Evolutionary conservation across 1,284 basidiomycete species (phyloP).

Genomic region (Trichosporon ovoides): DNA sequence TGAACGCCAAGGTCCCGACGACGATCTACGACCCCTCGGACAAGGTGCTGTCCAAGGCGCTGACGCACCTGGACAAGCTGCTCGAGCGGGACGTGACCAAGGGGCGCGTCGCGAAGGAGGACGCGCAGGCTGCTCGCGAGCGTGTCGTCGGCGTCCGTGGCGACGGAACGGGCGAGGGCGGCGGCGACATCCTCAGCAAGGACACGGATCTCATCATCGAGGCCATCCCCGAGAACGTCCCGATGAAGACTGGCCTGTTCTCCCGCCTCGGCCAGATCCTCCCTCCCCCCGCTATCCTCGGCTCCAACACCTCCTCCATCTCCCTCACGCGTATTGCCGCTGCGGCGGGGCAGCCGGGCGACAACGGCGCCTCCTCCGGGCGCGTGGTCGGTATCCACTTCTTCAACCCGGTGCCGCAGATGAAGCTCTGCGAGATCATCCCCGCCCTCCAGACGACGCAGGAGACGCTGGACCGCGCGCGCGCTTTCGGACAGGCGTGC

Average conservation of each 20-base stretch:
- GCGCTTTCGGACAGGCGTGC: constrained; percentile 77
- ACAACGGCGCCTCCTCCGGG: constrained; percentile 28
- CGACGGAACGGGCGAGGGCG: constrained; percentile 25
- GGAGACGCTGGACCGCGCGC: constrained; percentile 70
- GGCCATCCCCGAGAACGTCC: constrained; percentile 82
- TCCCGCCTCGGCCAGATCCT: constrained; percentile 62
- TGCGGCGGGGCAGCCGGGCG: constrained; percentile 56
- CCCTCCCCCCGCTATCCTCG: constrained; percentile 71
- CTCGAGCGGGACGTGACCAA: constrained; percentile 84
- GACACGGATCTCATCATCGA: constrained; percentile 88
- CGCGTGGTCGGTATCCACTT: constrained; percentile 64
- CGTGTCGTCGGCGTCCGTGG: constrained; percentile 58
- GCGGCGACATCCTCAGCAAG: constrained; percentile 52
- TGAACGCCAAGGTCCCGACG: constrained; percentile 37
- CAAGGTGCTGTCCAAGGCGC: constrained; percentile 30
- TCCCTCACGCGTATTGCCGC: constrained; percentile 90
- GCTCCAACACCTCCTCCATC: constrained; percentile 90
- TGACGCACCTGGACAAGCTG: constrained; percentile 57
- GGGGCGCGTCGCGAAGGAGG: constrained; percentile 62
- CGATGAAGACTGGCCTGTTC: constrained; percentile 77
- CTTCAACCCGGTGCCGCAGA: constrained; percentile 92
- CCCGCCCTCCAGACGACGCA: constrained; percentile 82
- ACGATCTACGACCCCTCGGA: constrained; percentile 40
- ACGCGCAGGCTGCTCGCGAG: constrained; percentile 68
- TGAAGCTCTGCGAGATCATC: constrained; percentile 91